Conservation (phyloP, 495 filamentous ascomycete species). For the Entonaema liquescens region DNA sequence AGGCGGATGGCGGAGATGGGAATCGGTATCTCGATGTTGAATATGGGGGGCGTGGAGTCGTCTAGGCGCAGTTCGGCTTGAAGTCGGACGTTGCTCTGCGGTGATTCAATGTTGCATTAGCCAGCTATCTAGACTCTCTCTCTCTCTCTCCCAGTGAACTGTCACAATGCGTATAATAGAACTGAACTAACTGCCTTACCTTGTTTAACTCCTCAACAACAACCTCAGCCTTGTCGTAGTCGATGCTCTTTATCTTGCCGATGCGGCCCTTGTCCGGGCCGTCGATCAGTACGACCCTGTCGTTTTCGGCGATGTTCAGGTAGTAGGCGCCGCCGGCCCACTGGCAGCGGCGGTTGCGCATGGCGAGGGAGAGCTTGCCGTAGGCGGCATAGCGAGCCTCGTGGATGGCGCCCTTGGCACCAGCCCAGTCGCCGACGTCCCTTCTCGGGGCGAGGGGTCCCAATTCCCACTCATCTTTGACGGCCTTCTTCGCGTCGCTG, state of each 20-base stretch:
- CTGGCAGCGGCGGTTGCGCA: slow-evolving; percentile 46
- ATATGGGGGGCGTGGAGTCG: background rate
- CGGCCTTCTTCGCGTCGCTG: slow-evolving; percentile 43
- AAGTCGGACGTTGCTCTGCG: slow-evolving; percentile 35
- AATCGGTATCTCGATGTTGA: slow-evolving; percentile 55
- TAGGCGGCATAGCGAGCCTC: slow-evolving; percentile 40
- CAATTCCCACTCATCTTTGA: slow-evolving; percentile 75
- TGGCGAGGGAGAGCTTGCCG: slow-evolving; percentile 40
- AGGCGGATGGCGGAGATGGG: slow-evolving; percentile 77
- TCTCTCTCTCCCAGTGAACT: too few species aligned
- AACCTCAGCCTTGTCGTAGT: slow-evolving; percentile 65
- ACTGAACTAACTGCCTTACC: too few species aligned
- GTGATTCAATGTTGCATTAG: background rate
- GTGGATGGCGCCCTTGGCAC: slow-evolving; percentile 60
- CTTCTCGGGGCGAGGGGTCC: slow-evolving; percentile 78
- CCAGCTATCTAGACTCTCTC: too few species aligned
- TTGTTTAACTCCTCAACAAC: slow-evolving; percentile 70
- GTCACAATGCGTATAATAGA: too few species aligned
- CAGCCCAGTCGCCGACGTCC: slow-evolving; percentile 60
- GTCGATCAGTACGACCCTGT: slow-evolving; percentile 80
- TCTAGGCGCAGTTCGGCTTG: background rate
- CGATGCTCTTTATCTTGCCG: slow-evolving; percentile 68
- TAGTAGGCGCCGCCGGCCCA: slow-evolving; percentile 64
- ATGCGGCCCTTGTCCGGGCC: slow-evolving; percentile 85
- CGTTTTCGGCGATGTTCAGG: slow-evolving; percentile 71